Percentiles rank a stretch among this genome's conserved stretches.
These are phyloP conservation scores for Aspergillus olivimuriae DNA, from an alignment of 495 filamentous ascomycete genomes.

Conservation along the genomic window DNA sequence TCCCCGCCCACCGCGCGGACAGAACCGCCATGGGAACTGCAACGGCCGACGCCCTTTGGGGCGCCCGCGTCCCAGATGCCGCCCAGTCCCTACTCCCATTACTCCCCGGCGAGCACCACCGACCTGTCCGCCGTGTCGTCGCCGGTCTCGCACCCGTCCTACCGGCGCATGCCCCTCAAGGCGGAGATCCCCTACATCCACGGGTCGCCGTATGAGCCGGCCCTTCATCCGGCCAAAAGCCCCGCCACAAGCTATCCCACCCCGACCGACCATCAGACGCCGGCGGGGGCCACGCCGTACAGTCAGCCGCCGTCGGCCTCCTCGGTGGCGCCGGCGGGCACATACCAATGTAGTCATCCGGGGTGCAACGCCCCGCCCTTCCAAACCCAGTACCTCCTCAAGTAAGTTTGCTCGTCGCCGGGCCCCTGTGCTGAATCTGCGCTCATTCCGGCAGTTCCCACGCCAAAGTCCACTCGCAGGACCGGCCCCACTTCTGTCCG, in stretches of 20 bases:
- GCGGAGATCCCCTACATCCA: slow-evolving; percentile 18
- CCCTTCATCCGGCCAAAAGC: slow-evolving; percentile 27
- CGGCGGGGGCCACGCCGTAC: no score
- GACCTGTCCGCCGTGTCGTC: slow-evolving; percentile 35
- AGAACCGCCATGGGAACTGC: background rate
- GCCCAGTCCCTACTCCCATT: slow-evolving; percentile 34
- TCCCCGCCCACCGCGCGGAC: no score
- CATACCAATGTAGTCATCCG: slow-evolving; percentile 58
- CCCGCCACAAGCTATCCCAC: slow-evolving; percentile 37
- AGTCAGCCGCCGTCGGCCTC: slow-evolving; percentile 20
- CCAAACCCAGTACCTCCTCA: slow-evolving; percentile 81
- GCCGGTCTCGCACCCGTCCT: slow-evolving; percentile 27
- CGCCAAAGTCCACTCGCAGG: slow-evolving; percentile 90
- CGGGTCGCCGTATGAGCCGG: slow-evolving; percentile 25
- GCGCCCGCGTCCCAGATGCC: slow-evolving; percentile 29
- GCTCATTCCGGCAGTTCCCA: slow-evolving; percentile 63
- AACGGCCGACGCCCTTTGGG: background rate
- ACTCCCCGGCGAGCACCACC: slow-evolving; percentile 35
- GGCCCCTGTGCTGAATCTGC: slow-evolving; percentile 1
- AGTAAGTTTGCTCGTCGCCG: slow-evolving; percentile 51
- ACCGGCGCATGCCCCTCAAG: slow-evolving; percentile 23
- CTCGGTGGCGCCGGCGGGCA: slow-evolving; percentile 18
- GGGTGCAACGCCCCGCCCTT: slow-evolving; percentile 83
- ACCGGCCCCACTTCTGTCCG: slow-evolving; percentile 85
- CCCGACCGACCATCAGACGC: slow-evolving; percentile 33